Conservation (phyloP, 78 protist species). For the Polysphondylium violaceum region DNA sequence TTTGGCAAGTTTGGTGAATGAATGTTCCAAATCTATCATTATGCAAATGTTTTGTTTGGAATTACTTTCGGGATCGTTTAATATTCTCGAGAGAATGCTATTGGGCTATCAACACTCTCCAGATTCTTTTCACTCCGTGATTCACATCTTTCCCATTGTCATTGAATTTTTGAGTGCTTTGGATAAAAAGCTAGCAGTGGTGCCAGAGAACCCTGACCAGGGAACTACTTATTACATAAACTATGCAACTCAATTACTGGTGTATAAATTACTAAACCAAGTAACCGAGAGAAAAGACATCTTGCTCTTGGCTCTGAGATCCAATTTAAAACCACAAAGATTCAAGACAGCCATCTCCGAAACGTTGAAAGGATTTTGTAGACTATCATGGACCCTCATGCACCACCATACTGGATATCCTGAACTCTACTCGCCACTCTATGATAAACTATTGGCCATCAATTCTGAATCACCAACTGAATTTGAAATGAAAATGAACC, state of each 20-base stretch:
- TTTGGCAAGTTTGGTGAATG: not conserved
- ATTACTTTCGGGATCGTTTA: not conserved
- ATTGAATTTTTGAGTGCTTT: conserved; percentile 2
- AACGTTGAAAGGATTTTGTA: not conserved
- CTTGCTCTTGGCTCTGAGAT: conserved; percentile 10
- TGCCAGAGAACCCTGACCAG: not conserved
- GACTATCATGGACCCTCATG: conserved; percentile 30
- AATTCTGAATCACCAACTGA: not conserved
- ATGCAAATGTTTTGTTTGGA: conserved; percentile 31
- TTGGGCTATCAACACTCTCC: conserved; percentile 64
- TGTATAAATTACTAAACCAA: not conserved
- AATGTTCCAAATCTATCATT: not conserved
- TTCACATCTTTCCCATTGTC: conserved; percentile 13
- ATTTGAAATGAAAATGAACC: conserved; percentile 16
- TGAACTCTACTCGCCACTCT: conserved; percentile 12
- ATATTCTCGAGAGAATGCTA: conserved; percentile 21
- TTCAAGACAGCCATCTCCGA: not conserved
- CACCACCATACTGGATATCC: conserved; percentile 45
- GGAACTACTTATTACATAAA: not conserved
- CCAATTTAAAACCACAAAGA: not conserved
- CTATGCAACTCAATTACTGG: not conserved
- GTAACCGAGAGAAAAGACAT: conserved; percentile 18
- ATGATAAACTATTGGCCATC: not conserved
- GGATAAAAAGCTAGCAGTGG: not conserved
- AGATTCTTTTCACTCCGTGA: conserved; percentile 38